These are phyloP conservation scores for Pleurozium schreberi DNA, from an alignment of 225 moss, liverwort and hornwort genomes.

Conservation along the genomic window DNA sequence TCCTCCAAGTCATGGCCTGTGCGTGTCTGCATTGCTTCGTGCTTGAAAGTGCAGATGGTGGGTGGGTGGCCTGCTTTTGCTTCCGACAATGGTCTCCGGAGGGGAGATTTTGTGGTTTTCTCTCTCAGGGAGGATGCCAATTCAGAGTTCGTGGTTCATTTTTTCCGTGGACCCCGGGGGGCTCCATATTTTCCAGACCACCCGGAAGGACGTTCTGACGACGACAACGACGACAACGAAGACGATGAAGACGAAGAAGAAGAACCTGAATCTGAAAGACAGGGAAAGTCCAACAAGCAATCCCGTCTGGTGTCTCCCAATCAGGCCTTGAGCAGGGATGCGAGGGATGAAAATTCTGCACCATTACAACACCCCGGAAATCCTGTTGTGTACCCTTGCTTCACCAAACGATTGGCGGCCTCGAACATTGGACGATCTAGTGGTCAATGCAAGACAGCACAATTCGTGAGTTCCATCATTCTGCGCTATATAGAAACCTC, in stretches of 20 bases:
- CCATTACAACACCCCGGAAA: background rate
- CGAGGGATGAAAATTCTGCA: background rate
- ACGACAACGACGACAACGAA: no score
- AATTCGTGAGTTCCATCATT: background rate
- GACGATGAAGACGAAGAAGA: background rate
- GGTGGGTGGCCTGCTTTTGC: background rate
- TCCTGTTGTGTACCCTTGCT: background rate
- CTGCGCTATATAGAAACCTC: no score
- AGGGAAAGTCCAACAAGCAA: no score
- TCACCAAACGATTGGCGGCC: background rate
- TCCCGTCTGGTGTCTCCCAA: no score
- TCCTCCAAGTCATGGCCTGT: background rate
- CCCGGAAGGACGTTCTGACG: background rate
- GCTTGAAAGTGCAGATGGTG: background rate
- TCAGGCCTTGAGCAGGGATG: background rate
- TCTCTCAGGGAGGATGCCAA: background rate
- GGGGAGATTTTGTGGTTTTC: background rate
- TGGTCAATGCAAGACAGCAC: accelerated
- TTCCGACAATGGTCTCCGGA: background rate
- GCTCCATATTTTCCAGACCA: background rate
- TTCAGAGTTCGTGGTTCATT: background rate
- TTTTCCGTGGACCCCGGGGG: background rate
- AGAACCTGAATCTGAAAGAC: no score
- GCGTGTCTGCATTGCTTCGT: accelerated
- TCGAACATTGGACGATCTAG: background rate